Percentiles rank a stretch among this genome's conserved stretches.
Conservation (phyloP, 139 green algal genomes). For the Pseudopediastrum boryanum region DNA sequence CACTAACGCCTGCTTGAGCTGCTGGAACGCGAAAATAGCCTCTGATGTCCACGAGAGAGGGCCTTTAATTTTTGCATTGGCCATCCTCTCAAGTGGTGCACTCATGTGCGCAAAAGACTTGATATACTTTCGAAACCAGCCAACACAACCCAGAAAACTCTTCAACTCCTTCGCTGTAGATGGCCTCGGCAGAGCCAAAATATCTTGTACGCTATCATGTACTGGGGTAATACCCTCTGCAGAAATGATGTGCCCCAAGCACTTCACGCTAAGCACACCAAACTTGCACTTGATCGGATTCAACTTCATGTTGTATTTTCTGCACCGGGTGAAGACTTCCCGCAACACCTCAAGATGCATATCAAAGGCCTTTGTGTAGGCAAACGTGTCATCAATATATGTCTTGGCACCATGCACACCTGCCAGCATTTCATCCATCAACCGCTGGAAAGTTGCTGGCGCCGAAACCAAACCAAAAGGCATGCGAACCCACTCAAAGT, state of each 20-base stretch:
- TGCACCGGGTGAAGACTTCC: background rate
- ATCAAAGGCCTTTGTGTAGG: constrained; percentile 15
- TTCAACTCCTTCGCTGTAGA: constrained; percentile 7
- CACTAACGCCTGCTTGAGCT: constrained; percentile 32
- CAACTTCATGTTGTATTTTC: constrained; percentile 17
- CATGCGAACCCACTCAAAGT: constrained; percentile 19
- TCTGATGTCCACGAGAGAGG: constrained; percentile 25
- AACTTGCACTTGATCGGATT: constrained; percentile 36
- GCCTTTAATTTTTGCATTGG: background rate
- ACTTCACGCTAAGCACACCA: constrained; percentile 14
- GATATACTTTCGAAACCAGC: constrained; percentile 27
- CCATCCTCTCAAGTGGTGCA: constrained; percentile 9
- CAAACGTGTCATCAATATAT: constrained; percentile 39
- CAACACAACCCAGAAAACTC: constrained; percentile 33
- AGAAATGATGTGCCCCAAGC: constrained; percentile 34
- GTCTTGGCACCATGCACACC: background rate
- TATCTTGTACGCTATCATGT: constrained; percentile 26
- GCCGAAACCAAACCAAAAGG: constrained; percentile 24
- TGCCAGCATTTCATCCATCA: constrained; percentile 30
- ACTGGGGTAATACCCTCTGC: constrained; percentile 27
- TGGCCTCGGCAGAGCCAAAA: constrained; percentile 30
- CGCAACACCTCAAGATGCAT: constrained; percentile 22
- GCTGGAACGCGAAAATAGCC: constrained; percentile 24
- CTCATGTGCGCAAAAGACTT: constrained; percentile 20
- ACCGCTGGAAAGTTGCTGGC: constrained; percentile 29